A percentile compares a stretch with the other conserved stretches of the same genome.
These are phyloP conservation scores for Cordyceps cicadae DNA, from an alignment of 2,329 filamentous ascomycete genomes.

Conservation along the genomic window DNA sequence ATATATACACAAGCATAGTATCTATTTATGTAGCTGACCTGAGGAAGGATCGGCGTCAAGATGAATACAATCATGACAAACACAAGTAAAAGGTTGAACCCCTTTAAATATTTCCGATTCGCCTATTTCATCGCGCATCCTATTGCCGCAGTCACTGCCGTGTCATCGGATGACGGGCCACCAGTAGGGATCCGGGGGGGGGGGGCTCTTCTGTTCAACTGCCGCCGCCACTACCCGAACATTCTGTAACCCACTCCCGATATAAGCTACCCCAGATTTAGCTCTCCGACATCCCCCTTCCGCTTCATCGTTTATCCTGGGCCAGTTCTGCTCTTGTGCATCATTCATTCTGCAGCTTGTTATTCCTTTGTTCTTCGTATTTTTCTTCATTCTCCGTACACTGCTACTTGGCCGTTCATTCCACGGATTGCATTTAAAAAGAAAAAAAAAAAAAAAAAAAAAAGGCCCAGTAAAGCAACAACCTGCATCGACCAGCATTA, in stretches of 20 bases:
- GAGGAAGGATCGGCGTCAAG: not conserved
- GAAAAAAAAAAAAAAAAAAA: too few species aligned
- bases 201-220: not conserved
- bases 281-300: not conserved
- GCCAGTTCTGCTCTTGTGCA: not conserved
- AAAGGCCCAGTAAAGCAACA: not conserved
- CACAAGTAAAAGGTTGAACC: too few species aligned
- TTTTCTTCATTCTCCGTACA: not conserved
- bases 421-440: not conserved
- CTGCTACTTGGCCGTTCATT: not conserved
- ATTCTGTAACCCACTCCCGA: not conserved
- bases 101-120: too few species aligned
- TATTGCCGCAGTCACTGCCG: not conserved
- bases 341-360: not conserved
- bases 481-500: not conserved
- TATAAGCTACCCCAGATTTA: conserved; percentile 5
- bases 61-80: not conserved
- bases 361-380: too few species aligned
- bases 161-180: not conserved
- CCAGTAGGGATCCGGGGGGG: too few species aligned
- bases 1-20: not conserved
- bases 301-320: not conserved
- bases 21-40: not conserved
- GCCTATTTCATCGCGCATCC: too few species aligned
- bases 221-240: conserved; percentile 12